Base-by-base conservation (phyloP, 495 filamentous ascomycete genomes). In the Penicillium ochrochloron region DNA sequence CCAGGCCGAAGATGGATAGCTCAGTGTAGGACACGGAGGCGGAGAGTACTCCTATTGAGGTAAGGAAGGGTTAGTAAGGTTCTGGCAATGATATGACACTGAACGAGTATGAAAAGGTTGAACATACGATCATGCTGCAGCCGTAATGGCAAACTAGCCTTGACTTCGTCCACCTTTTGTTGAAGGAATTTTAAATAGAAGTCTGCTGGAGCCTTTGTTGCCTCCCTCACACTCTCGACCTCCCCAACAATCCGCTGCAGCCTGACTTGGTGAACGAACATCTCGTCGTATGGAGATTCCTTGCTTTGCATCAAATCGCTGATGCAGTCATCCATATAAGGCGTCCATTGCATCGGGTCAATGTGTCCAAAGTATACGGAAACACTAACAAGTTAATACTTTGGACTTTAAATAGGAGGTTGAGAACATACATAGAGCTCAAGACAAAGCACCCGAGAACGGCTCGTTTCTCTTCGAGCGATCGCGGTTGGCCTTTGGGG, bases 361-460 rank as follows among this genome's bases (percentile, higher is more conserved):
- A 71, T 71, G 14, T 75, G 67, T 5, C 57, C 65, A 57, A 73
- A 71, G 55, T 75, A 71, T 9, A 66, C 65, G 15, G 74, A 78
- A 19, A 78, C 44, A 59, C 76, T 76, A 23, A 7, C 31, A 17
- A 48, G 29, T 11, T 60, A 17, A 60, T 31, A n/a, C 21, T 11
- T 17, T n/a, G 29, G 29, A 17, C 42, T 48, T 25, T 23, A 5
- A n/a, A 7, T 48, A 21, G 29, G 15, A n/a, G 4, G 33, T 5
- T 59, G 0, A 1, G 46, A 2, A 42, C 56, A 31, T 21, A 57
- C 57, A 66, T 64, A 37, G 37, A 72, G 33, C 64, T 79, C 17
- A 82, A 12, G 14, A 76, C 62, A 62, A 82, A 85, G 46, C 80
- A 80, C 4, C 80, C 83, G 4, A 84, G 71, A 10, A 80, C 71